These are phyloP conservation scores for Cylindrodendrum hubeiense DNA, from an alignment of 2,329 filamentous ascomycete genomes.

Conservation along the genomic window DNA sequence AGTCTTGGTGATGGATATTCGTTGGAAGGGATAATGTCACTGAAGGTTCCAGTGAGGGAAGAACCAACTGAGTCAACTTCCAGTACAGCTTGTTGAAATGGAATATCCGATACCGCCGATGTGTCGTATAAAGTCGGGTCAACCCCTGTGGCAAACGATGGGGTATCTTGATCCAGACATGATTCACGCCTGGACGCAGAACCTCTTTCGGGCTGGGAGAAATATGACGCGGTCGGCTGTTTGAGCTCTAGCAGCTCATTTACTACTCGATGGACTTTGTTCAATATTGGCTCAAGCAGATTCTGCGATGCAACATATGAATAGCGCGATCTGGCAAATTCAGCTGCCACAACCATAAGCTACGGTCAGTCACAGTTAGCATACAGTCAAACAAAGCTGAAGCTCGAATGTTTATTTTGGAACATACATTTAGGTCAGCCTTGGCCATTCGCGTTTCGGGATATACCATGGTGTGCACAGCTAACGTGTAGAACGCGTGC, in stretches of 20 bases:
- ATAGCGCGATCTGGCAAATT: background rate
- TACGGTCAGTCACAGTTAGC: background rate
- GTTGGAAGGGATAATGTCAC: background rate
- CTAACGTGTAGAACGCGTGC: background rate
- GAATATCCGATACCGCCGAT: background rate
- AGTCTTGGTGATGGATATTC: background rate
- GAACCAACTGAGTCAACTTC: no score
- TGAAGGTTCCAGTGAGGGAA: background rate
- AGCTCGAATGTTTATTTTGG: background rate
- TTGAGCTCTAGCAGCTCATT: background rate
- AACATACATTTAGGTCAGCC: background rate
- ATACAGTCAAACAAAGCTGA: background rate
- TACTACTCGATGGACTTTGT: background rate
- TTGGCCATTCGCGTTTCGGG: background rate
- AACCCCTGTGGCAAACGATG: background rate
- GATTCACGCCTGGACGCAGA: background rate
- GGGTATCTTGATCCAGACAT: background rate
- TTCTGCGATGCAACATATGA: background rate
- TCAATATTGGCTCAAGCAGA: background rate
- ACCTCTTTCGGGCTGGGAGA: background rate
- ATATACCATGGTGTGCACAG: background rate
- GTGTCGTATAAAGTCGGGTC: background rate
- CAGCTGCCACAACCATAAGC: background rate
- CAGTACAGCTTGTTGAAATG: background rate
- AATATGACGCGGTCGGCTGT: background rate